Evolutionary conservation across 331 rosid species (phyloP).

Genomic region (Pyrus hybrid): DNA sequence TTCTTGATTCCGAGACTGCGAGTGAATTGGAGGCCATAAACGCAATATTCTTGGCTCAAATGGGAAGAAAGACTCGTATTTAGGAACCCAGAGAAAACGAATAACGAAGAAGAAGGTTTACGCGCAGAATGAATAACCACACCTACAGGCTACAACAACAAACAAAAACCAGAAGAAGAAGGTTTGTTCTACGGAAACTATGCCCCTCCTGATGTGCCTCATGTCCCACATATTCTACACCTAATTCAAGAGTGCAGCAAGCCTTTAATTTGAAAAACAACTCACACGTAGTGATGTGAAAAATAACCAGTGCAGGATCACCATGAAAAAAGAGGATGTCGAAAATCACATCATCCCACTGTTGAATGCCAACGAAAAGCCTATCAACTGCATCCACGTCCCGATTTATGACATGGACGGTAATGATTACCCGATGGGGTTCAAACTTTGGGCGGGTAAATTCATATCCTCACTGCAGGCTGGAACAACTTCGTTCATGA

Average conservation of each 20-base stretch:
- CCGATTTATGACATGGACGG: neutral
- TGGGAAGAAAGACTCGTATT: too few species aligned
- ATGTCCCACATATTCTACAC: neutral
- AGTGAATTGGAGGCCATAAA: too few species aligned
- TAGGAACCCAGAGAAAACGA: too few species aligned
- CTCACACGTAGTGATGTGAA: neutral
- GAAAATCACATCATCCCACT: neutral
- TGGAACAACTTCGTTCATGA: neutral
- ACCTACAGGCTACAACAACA: too few species aligned
- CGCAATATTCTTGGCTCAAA: too few species aligned
- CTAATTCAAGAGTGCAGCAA: neutral
- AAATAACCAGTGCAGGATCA: neutral
- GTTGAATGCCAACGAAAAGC: neutral
- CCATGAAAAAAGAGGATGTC: neutral
- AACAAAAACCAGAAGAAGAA: too few species aligned
- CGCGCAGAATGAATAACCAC: too few species aligned
- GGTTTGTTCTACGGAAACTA: neutral
- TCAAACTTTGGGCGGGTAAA: neutral
- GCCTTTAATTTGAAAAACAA: slow-evolving; percentile 8
- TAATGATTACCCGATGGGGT: neutral
- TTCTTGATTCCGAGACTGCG: too few species aligned
- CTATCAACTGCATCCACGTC: neutral
- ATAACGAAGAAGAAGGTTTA: too few species aligned
- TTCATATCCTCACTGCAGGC: neutral
- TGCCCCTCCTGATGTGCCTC: neutral